A percentile compares a stretch with the other conserved stretches of the same genome.
Evolutionary conservation across 805 yeast species (phyloP).

Genomic region (Starmerella floricola): DNA sequence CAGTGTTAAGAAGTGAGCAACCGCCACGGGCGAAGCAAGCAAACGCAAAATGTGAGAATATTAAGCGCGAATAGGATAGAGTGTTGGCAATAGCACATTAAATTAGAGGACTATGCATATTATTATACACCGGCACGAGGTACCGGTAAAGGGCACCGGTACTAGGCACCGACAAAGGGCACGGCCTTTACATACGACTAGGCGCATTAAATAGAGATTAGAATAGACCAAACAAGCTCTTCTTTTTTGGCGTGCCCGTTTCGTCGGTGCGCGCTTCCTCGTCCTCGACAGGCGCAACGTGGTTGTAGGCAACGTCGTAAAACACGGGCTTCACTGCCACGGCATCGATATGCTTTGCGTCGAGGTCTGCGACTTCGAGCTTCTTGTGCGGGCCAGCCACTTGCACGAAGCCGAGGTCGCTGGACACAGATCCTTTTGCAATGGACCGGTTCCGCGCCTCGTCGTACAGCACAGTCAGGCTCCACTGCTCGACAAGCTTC

Average conservation of each 20-base stretch:
- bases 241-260: constrained; percentile 3
- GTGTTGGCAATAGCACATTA: too few relatives aligned
- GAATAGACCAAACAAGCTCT: constrained; percentile 15
- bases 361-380: constrained; percentile 27
- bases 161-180: too few relatives aligned
- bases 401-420: constrained; percentile 36
- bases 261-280: not conserved
- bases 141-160: too few relatives aligned
- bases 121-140: too few relatives aligned
- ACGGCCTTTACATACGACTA: not conserved
- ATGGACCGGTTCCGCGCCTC: constrained; percentile 12
- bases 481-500: constrained; percentile 23
- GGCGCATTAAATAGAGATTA: not conserved
- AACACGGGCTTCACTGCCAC: constrained; percentile 76
- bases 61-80: too few relatives aligned
- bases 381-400: constrained; percentile 16
- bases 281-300: not conserved
- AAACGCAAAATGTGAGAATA: too few relatives aligned
- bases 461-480: constrained; percentile 31
- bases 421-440: constrained; percentile 31
- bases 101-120: too few relatives aligned
- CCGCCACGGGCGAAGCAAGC: too few relatives aligned
- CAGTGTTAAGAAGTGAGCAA: too few relatives aligned
- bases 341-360: constrained; percentile 37
- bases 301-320: constrained; percentile 77